Conservation (phyloP, 345 rosid genomes). For the Populus simonii region DNA sequence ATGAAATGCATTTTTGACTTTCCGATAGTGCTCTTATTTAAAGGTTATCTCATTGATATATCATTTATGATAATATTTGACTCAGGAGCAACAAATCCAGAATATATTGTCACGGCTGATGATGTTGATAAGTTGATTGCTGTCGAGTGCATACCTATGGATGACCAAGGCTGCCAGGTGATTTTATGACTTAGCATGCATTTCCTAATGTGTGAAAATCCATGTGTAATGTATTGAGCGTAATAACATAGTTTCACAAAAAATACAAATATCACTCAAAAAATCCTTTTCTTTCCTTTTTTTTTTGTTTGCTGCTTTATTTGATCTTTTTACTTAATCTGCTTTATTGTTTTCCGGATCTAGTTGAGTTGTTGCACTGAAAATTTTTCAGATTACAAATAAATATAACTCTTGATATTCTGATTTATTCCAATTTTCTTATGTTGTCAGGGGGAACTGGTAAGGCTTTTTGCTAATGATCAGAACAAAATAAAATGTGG, state of each 20-base stretch:
- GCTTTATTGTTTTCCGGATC: neutral
- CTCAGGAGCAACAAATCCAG: conserved; percentile 96
- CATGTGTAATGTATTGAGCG: neutral
- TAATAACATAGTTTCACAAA: neutral
- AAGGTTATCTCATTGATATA: neutral
- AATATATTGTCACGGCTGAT: conserved; percentile 94
- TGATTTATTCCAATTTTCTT: conserved; percentile 6
- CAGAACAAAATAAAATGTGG: conserved; percentile 93
- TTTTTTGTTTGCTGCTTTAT: neutral
- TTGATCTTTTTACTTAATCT: neutral
- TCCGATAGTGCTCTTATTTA: neutral
- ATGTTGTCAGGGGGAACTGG: conserved; percentile 73
- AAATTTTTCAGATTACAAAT: neutral
- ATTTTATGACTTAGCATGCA: neutral
- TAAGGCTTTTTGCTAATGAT: conserved; percentile 82
- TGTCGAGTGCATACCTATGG: conserved; percentile 99
- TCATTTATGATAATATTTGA: conserved; percentile 5
- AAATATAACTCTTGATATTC: neutral
- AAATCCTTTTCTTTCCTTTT: too few relatives aligned
- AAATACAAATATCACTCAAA: neutral
- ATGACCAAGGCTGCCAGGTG: conserved; percentile 94
- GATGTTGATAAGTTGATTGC: conserved; percentile 94
- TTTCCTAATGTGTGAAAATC: conserved; percentile 1
- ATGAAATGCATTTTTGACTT: conserved; percentile 5
- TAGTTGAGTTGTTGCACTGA: neutral